Conservation (phyloP, 2,329 filamentous ascomycete genomes). For the Purpureocillium takamizusanense region DNA sequence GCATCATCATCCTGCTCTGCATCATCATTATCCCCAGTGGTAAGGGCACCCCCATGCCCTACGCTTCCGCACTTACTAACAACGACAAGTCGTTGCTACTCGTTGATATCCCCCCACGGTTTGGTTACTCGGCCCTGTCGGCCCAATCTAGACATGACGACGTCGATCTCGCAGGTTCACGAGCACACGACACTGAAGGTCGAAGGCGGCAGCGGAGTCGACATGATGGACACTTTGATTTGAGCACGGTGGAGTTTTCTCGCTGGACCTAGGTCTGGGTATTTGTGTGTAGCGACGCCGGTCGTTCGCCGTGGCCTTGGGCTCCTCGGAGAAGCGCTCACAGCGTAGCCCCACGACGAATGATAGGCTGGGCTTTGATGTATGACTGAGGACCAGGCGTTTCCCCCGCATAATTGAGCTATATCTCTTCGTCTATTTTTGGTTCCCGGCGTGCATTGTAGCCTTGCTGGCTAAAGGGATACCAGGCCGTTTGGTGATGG, state of each 20-base stretch:
- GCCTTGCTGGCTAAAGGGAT: too few relatives aligned
- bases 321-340: background rate
- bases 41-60: conserved; percentile 29
- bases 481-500: too few relatives aligned
- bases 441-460: background rate
- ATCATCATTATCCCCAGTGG: conserved; percentile 91
- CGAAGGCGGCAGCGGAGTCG: conserved; percentile 1
- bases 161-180: background rate
- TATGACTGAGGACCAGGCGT: conserved; percentile 38
- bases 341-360: background rate
- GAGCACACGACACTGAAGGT: background rate
- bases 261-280: conserved; percentile 16
- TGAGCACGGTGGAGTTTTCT: conserved; percentile 27
- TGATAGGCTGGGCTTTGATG: conserved; percentile 16
- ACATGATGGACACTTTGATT: conserved; percentile 17
- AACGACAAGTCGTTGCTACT: conserved; percentile 23
- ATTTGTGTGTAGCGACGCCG: conserved; percentile 16
- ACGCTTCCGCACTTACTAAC: background rate
- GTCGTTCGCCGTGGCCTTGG: conserved; percentile 6
- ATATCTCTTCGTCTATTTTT: background rate
- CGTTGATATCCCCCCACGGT: conserved; percentile 15
- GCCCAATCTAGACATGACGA: conserved; percentile 3
- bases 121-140: conserved; percentile 12
- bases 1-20: conserved; percentile 82
- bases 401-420: conserved; percentile 36